These are phyloP conservation scores for Rosa persica DNA, from an alignment of 306 rosid species.

Conservation along the genomic window DNA sequence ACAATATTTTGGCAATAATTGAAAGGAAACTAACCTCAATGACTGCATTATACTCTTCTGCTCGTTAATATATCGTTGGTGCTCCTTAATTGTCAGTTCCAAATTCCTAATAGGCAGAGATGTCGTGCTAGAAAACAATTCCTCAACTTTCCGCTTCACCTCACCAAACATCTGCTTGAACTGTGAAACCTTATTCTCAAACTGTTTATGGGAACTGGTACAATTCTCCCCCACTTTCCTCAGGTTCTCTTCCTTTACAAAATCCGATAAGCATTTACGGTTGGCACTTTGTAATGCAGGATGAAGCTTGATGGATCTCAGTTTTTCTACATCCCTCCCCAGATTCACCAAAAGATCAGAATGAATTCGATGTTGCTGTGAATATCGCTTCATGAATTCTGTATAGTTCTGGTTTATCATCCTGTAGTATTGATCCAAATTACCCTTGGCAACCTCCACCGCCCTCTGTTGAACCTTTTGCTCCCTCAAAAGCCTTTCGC, in stretches of 20 bases:
- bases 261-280: conserved; percentile 78
- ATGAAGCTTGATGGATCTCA: conserved; percentile 71
- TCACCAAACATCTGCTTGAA: conserved; percentile 71
- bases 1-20: conserved; percentile 5
- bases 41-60: conserved; percentile 96
- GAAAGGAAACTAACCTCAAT: conserved; percentile 53
- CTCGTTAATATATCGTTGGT: conserved; percentile 57
- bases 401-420: conserved; percentile 71
- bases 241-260: conserved; percentile 86
- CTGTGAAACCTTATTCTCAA: conserved; percentile 84
- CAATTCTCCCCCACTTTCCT: conserved; percentile 78
- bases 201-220: conserved; percentile 76
- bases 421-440: conserved; percentile 76
- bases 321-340: conserved; percentile 68
- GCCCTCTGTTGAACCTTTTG: conserved; percentile 95
- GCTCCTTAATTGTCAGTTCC: conserved; percentile 65
- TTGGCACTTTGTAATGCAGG: conserved; percentile 64
- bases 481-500: conserved; percentile 80
- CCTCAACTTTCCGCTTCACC: conserved; percentile 69
- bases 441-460: conserved; percentile 79
- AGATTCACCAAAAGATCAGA: conserved; percentile 80
- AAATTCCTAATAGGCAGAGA: conserved; percentile 41
- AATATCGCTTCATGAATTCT: conserved; percentile 85
- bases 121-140: conserved; percentile 56
- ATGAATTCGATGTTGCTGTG: conserved; percentile 68